Evolutionary conservation across 225 moss, liverwort and hornwort species (phyloP).

Genomic region (Straminergon stramineum): DNA sequence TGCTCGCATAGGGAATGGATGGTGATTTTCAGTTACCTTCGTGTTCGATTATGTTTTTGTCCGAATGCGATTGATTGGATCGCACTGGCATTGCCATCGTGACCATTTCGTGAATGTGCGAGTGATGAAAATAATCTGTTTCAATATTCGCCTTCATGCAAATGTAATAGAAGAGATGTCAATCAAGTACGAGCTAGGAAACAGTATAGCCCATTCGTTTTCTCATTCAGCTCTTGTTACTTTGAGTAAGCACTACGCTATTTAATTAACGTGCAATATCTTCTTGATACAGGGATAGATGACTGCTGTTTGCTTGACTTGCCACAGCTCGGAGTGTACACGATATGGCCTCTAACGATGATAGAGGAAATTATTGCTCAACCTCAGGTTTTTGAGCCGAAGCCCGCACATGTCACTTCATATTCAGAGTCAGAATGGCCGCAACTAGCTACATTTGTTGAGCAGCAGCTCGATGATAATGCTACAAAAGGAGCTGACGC

Average conservation of each 20-base stretch:
- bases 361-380: slow-evolving; percentile 26
- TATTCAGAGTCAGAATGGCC: slow-evolving; percentile 35
- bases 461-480: slow-evolving; percentile 27
- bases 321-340: slow-evolving; percentile 54
- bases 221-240: not conserved
- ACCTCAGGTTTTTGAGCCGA: slow-evolving; percentile 6
- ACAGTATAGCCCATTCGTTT: not conserved
- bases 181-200: not conserved
- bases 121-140: not conserved
- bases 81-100: not conserved
- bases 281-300: slow-evolving; percentile 30
- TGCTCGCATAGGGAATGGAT: not conserved
- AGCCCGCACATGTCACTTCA: slow-evolving; percentile 14
- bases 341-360: slow-evolving; percentile 44
- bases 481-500: slow-evolving; percentile 47
- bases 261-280: not conserved
- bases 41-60: not conserved
- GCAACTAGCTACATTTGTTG: slow-evolving; percentile 42
- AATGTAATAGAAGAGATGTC: not conserved
- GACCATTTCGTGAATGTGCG: not conserved
- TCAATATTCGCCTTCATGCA: not conserved
- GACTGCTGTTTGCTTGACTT: slow-evolving; percentile 45
- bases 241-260: not conserved
- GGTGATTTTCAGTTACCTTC: not conserved
- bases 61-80: not conserved